Evolutionary conservation across 192 early-diverging fungal species (phyloP).

Genomic region (Linnemannia schmuckeri): DNA sequence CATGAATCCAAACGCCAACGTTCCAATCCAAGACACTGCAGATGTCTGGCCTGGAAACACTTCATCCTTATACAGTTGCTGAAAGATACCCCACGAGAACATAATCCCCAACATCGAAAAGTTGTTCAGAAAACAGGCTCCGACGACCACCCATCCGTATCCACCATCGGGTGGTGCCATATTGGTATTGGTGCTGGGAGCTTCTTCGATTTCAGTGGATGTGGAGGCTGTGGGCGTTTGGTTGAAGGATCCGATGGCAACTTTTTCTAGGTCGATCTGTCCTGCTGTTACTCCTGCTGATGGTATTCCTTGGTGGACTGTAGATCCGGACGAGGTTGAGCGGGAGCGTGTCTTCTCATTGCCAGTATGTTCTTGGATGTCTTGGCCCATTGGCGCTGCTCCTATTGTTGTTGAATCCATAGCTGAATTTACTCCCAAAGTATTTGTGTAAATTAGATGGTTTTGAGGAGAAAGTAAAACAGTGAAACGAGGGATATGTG

Average conservation of each 20-base stretch:
- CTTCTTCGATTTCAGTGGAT: not conserved
- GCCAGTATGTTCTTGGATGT: not conserved
- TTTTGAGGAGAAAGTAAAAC: not conserved
- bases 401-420: not conserved
- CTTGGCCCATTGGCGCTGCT: not conserved
- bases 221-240: not conserved
- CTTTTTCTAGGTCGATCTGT: not conserved
- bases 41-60: constrained; percentile 56
- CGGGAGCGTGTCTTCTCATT: not conserved
- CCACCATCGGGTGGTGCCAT: constrained; percentile 56
- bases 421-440: not conserved
- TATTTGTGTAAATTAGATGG: not conserved
- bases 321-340: not conserved
- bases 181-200: not conserved
- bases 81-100: constrained; percentile 65
- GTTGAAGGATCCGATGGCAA: not conserved
- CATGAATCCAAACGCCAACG: constrained; percentile 44
- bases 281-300: not conserved
- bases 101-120: constrained; percentile 60
- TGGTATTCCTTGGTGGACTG: not conserved
- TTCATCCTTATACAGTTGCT: constrained; percentile 59
- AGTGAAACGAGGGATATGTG: not conserved
- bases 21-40: constrained; percentile 60
- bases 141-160: constrained; percentile 61
- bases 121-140: constrained; percentile 56